Evolutionary conservation across 179 eudicot species (phyloP).

Genomic region (Kewa caespitosa): DNA sequence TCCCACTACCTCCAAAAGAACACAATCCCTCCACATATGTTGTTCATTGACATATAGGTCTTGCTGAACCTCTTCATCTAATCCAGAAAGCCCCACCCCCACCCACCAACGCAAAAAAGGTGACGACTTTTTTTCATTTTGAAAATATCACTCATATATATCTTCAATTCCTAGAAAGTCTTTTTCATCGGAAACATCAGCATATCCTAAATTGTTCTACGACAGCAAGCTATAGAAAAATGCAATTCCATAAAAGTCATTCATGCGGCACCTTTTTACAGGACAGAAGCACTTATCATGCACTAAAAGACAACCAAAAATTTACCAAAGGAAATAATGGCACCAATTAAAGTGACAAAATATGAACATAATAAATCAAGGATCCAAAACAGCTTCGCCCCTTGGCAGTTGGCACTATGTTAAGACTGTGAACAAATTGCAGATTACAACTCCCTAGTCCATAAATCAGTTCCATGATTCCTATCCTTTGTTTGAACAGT

Average conservation of each 20-base stretch:
- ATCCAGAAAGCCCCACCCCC: no score
- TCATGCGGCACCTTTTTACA: neutral
- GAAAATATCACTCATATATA: no score
- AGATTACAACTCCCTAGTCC: conserved; percentile 17
- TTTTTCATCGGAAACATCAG: neutral
- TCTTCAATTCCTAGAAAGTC: no score
- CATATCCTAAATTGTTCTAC: neutral
- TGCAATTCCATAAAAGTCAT: neutral
- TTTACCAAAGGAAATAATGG: neutral
- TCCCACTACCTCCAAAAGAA: no score
- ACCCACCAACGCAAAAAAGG: no score
- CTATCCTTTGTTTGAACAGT: neutral
- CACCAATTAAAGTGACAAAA: neutral
- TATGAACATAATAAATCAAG: neutral
- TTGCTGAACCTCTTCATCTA: no score
- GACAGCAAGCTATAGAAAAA: neutral
- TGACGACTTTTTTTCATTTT: no score
- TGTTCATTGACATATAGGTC: no score
- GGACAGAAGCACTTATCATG: neutral
- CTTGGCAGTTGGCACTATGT: neutral
- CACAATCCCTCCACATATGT: no score
- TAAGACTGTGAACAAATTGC: conserved; percentile 11
- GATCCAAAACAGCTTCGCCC: conserved; percentile 10
- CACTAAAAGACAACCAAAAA: conserved; percentile 2
- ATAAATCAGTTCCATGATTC: neutral